Evolutionary conservation across 805 yeast genomes (phyloP).

Genomic region (Wickerhamomyces bovis): DNA sequence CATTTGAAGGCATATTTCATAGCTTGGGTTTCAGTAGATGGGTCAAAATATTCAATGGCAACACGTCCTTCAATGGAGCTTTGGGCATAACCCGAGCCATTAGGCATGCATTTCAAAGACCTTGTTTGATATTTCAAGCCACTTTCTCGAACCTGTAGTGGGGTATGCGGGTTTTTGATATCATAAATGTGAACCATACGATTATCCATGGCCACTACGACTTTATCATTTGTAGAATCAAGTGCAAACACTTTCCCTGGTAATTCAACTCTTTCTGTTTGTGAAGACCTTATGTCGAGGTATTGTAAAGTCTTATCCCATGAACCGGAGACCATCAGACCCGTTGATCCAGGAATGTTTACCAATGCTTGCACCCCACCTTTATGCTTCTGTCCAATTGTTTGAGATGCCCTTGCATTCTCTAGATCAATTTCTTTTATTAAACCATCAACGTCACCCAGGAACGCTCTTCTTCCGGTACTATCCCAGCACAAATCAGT

Average conservation of each 20-base stretch:
- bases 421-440: slow-evolving; percentile 47
- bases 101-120: slow-evolving; percentile 48
- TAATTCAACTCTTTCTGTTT: slow-evolving; percentile 15
- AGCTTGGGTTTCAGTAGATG: slow-evolving; percentile 33
- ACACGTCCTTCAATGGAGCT: slow-evolving; percentile 81
- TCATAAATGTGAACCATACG: slow-evolving; percentile 56
- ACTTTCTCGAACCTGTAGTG: slow-evolving; percentile 49
- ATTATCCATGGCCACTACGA: slow-evolving; percentile 50
- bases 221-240: slow-evolving; percentile 42
- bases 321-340: slow-evolving; percentile 46
- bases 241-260: slow-evolving; percentile 54
- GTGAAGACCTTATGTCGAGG: slow-evolving; percentile 35
- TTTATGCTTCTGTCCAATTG: slow-evolving; percentile 28
- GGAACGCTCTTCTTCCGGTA: slow-evolving; percentile 28
- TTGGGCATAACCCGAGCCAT: slow-evolving; percentile 54
- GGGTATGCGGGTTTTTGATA: slow-evolving; percentile 36
- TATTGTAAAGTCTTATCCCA: slow-evolving; percentile 53
- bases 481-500: slow-evolving; percentile 19
- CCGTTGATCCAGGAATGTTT: slow-evolving; percentile 18
- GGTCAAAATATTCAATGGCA: slow-evolving; percentile 62
- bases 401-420: slow-evolving; percentile 26
- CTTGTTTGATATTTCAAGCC: slow-evolving; percentile 65
- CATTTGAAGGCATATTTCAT: slow-evolving; percentile 75
- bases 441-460: slow-evolving; percentile 52
- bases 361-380: slow-evolving; percentile 35